These are phyloP conservation scores for Xylaria grammica DNA, from an alignment of 495 filamentous ascomycete genomes.

Conservation along the genomic window DNA sequence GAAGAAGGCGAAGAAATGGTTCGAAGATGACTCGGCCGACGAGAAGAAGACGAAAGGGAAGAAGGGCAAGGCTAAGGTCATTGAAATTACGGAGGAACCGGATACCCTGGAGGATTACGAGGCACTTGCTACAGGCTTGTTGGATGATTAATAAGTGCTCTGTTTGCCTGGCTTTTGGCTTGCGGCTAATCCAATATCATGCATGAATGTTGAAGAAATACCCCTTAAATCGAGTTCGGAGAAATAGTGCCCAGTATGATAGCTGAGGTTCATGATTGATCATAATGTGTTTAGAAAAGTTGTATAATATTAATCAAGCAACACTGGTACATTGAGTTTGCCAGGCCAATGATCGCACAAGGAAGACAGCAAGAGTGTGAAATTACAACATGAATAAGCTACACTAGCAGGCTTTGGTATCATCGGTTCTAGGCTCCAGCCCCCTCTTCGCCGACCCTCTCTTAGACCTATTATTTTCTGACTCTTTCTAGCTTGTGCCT, in stretches of 20 bases:
- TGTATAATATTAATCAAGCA: too few species aligned
- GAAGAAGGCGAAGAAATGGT: slow-evolving; percentile 49
- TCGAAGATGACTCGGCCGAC: slow-evolving; percentile 49
- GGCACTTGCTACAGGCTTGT: slow-evolving; percentile 79
- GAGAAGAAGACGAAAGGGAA: slow-evolving; percentile 51
- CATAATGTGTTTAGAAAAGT: too few species aligned
- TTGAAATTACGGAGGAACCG: slow-evolving; percentile 66
- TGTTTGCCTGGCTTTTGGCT: neutral
- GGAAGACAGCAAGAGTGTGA: neutral
- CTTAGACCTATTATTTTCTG: neutral
- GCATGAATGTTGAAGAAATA: neutral
- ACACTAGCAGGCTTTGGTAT: slow-evolving; percentile 20
- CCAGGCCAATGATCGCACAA: neutral
- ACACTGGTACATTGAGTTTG: neutral
- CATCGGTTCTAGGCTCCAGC: slow-evolving; percentile 19
- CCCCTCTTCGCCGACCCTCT: neutral
- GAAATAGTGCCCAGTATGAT: too few species aligned
- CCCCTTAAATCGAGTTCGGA: neutral
- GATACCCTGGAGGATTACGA: slow-evolving; percentile 91
- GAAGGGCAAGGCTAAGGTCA: slow-evolving; percentile 55
- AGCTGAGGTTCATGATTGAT: neutral
- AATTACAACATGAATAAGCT: slow-evolving; percentile 22
- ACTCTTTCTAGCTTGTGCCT: neutral
- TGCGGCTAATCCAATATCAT: neutral
- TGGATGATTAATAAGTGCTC: slow-evolving; percentile 53